A percentile compares a stretch with the other conserved stretches of the same genome.
Conservation (phyloP, 2,329 filamentous ascomycete species). For the Aspergillus fructus region DNA sequence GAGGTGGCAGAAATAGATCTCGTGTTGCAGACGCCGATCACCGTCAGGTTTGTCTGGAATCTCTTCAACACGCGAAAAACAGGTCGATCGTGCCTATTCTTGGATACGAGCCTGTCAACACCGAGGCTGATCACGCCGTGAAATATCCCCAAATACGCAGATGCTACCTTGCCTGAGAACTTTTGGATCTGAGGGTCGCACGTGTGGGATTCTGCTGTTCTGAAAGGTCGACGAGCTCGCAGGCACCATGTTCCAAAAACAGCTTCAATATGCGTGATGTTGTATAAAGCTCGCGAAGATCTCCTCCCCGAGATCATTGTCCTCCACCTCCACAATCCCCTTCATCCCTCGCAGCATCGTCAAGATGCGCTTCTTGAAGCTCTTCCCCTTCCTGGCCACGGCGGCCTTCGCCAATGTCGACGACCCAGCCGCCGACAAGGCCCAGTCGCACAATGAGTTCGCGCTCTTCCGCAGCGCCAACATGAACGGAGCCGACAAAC, state of each 20-base stretch:
- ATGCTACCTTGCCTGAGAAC: too few species aligned
- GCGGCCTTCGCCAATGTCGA: not conserved
- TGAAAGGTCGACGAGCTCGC: not conserved
- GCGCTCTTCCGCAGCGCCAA: conserved; percentile 28
- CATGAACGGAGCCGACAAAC: conserved; percentile 26
- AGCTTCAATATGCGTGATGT: not conserved
- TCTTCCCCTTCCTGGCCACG: not conserved
- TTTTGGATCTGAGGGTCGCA: not conserved
- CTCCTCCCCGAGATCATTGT: not conserved
- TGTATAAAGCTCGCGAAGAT: not conserved
- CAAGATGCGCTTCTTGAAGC: not conserved
- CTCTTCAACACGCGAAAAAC: too few species aligned
- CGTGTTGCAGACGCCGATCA: too few species aligned
- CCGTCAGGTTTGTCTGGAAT: too few species aligned
- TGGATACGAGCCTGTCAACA: not conserved
- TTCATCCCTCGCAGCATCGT: not conserved
- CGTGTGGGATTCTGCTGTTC: not conserved
- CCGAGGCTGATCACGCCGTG: too few species aligned
- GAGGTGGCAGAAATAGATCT: too few species aligned
- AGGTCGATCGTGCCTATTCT: not conserved
- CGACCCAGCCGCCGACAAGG: not conserved
- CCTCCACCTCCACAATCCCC: not conserved
- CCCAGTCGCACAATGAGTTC: conserved; percentile 20
- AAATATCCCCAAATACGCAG: too few species aligned
- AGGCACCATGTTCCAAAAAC: not conserved